Conservation (phyloP, 306 rosid species). For the Begonia loranthoides region DNA sequence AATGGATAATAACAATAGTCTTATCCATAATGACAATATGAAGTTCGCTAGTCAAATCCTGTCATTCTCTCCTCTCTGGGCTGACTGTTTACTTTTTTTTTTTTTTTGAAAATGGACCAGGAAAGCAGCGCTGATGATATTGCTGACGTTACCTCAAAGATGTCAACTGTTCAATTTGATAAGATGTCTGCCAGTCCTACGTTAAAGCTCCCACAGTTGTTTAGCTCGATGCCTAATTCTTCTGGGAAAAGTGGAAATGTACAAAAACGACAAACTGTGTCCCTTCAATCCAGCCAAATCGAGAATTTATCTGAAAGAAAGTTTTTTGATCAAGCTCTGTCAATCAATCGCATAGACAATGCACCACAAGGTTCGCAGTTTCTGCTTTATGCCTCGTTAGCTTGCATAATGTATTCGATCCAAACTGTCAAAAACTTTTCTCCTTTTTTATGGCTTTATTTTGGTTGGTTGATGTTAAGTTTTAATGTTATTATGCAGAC, state of each 20-base stretch:
- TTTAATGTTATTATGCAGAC: slow-evolving; percentile 24
- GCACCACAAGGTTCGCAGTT: slow-evolving; percentile 52
- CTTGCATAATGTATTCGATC: slow-evolving; percentile 13
- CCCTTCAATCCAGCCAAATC: slow-evolving; percentile 49
- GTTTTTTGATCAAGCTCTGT: slow-evolving; percentile 40
- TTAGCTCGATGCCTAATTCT: slow-evolving; percentile 74
- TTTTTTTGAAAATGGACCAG: slow-evolving; percentile 28
- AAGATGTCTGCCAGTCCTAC: slow-evolving; percentile 78
- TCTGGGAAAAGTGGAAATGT: slow-evolving; percentile 76
- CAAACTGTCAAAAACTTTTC: slow-evolving; percentile 7
- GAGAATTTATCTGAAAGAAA: slow-evolving; percentile 57
- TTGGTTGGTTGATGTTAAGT: slow-evolving; percentile 12
- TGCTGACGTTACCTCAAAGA: slow-evolving; percentile 59
- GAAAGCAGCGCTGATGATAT: slow-evolving; percentile 58
- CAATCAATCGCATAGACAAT: slow-evolving; percentile 40
- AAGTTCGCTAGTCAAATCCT: not conserved
- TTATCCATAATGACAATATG: not conserved
- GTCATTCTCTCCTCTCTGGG: not conserved
- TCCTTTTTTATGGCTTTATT: slow-evolving; percentile 4
- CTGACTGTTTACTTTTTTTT: slow-evolving; percentile 1
- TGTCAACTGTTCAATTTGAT: slow-evolving; percentile 67
- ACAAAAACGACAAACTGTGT: slow-evolving; percentile 52
- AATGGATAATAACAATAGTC: not conserved
- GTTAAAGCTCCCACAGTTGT: slow-evolving; percentile 91
- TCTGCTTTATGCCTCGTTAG: slow-evolving; percentile 9